Base-by-base conservation (phyloP, 2,329 filamentous ascomycete species). In the Blastomyces emzantsi region DNA sequence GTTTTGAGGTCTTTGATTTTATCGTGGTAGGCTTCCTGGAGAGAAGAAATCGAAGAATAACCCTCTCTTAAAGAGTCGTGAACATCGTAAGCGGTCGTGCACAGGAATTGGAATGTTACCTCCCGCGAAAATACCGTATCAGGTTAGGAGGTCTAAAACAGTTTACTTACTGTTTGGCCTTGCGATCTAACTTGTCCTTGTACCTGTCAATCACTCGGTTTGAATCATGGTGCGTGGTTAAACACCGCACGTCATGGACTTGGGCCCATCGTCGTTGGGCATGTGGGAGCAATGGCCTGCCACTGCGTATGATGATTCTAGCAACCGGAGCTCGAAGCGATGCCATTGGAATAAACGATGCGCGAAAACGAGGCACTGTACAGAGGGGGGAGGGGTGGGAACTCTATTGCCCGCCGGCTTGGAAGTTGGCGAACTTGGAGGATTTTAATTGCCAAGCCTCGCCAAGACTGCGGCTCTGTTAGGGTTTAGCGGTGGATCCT, bases 181-280 rank as follows among this genome's bases (percentile, higher is more conserved):
- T 97, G 67, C 83, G 80, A 68, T 89, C 84, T 66, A 99, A 87
- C 80, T 96, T 96, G 64, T 88, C 84, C 69, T 85, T 85, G 80
- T 99, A 99, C 76, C 90, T 95, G 67, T 96, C 91, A 67, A 90
- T 74, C 49, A 97, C 80, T 69, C 83, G 82, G 30, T 73, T 75
- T 57, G 87, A 82, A 64, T 85, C 80, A 64, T 85, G 85, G 66
- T 92, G 90, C 19, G 91, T 94, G 66, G 89, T 89, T 56, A 96
- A 84, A 81, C 93, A 96, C 67, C 92, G 90, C 58, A 96, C 87
- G 76, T 97, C 90, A 76, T 95, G 90, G 39, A 97, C 92, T 71
- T 90, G 90, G 1, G 93, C 93, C 89, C 90, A 95, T 74, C 92
- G 86, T 63, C 88, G 85, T 76, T 97, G 93, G 6, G 64, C 60